Evolutionary conservation across 169 alveolate genomes (phyloP).

Genomic region (Eimeria tenella): DNA sequence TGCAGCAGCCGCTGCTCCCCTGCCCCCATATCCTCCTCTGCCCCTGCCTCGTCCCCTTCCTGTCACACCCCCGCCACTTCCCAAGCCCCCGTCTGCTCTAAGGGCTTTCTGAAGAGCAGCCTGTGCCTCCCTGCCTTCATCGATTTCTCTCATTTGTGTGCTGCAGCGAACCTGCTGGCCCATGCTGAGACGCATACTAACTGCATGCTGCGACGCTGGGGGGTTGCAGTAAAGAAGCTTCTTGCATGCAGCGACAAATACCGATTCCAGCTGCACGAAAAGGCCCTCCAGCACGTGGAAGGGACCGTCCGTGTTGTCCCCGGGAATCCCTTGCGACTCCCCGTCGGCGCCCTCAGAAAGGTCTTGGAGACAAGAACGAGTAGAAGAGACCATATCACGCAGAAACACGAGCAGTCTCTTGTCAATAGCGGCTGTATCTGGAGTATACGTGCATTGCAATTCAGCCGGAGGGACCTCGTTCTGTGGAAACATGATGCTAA

Average conservation of each 20-base stretch:
- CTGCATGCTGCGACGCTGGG: slow-evolving; percentile 62
- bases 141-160: slow-evolving; percentile 72
- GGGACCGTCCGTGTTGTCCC: background rate
- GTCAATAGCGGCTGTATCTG: slow-evolving; percentile 63
- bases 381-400: slow-evolving; percentile 35
- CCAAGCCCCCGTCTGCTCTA: slow-evolving; percentile 42
- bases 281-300: background rate
- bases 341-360: slow-evolving; percentile 38
- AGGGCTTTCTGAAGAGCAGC: slow-evolving; percentile 56
- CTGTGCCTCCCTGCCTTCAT: slow-evolving; percentile 62
- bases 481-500: slow-evolving; percentile 72
- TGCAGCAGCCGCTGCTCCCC: slow-evolving; percentile 39
- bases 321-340: background rate
- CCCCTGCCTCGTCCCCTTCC: slow-evolving; percentile 60
- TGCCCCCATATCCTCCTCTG: slow-evolving; percentile 36
- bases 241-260: slow-evolving; percentile 69
- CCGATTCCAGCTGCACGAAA: slow-evolving; percentile 23
- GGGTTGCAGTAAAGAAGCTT: slow-evolving; percentile 74
- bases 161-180: slow-evolving; percentile 76
- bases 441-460: slow-evolving; percentile 63
- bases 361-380: slow-evolving; percentile 36
- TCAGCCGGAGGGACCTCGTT: slow-evolving; percentile 73
- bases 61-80: slow-evolving; percentile 10
- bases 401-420: slow-evolving; percentile 57
- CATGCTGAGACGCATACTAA: slow-evolving; percentile 65